Conservation (phyloP, 331 rosid species). For the Phaseolus coccineus region DNA sequence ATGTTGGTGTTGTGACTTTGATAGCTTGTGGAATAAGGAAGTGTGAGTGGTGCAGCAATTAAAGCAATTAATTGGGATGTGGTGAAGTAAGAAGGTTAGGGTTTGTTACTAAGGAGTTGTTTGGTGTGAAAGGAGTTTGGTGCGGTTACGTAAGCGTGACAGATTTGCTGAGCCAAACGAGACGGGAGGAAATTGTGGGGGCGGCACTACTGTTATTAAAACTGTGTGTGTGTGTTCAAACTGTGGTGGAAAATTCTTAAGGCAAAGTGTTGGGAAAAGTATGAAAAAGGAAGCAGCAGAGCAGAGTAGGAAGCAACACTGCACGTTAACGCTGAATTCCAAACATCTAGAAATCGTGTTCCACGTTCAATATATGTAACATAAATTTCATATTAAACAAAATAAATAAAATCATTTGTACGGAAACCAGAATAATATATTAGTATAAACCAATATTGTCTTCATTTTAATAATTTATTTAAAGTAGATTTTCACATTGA, state of each 20-base stretch:
- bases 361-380: not conserved
- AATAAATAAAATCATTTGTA: not conserved
- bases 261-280: not conserved
- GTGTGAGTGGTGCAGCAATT: slow-evolving; percentile 32
- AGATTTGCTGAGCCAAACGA: slow-evolving; percentile 46
- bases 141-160: slow-evolving; percentile 60
- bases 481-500: not conserved
- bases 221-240: slow-evolving; percentile 34
- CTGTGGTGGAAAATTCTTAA: not conserved
- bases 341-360: slow-evolving; percentile 41
- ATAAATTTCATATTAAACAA: not conserved
- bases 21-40: slow-evolving; percentile 51
- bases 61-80: slow-evolving; percentile 26
- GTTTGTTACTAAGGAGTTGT: slow-evolving; percentile 28
- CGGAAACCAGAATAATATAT: not conserved
- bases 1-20: slow-evolving; percentile 19
- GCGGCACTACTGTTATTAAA: slow-evolving; percentile 44
- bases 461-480: not conserved
- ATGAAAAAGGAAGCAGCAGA: slow-evolving; percentile 47
- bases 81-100: not conserved
- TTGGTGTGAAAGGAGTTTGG: slow-evolving; percentile 47
- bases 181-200: slow-evolving; percentile 4
- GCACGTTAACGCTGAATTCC: slow-evolving; percentile 41
- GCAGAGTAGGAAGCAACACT: slow-evolving; percentile 25
- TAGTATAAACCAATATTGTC: not conserved